phyloP scores from a whole-genome alignment of 495 filamentous ascomycete genomes.

The Penicillium alfredii region DNA sequence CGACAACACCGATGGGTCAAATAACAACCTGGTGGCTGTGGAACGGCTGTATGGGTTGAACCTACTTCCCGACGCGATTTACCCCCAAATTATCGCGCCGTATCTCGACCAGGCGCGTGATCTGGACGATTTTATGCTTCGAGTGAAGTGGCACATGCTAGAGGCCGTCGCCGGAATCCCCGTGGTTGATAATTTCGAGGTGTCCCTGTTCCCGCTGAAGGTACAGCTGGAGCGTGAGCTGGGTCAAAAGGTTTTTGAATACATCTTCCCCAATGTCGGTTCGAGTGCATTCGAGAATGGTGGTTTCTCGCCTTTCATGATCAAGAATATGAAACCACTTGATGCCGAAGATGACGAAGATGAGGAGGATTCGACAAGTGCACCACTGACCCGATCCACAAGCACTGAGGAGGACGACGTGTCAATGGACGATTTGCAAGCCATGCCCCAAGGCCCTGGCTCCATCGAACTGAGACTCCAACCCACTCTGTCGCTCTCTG shows the following conservation, averaged over 20 bases:
- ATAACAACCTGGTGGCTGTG: conserved; percentile 85
- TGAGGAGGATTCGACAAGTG: conserved; percentile 27
- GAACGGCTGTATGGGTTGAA: conserved; percentile 80
- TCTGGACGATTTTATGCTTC: conserved; percentile 68
- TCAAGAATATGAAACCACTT: conserved; percentile 64
- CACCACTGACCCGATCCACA: conserved; percentile 21
- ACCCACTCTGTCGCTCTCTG: conserved; percentile 65
- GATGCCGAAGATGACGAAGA: conserved; percentile 54
- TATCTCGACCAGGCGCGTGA: conserved; percentile 63
- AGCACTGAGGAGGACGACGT: conserved; percentile 23
- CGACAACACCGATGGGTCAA: conserved; percentile 94
- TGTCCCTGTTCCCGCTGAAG: conserved; percentile 86
- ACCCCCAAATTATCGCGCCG: conserved; percentile 90
- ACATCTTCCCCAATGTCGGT: conserved; percentile 84
- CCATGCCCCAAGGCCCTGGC: conserved; percentile 47
- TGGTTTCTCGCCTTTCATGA: conserved; percentile 72
- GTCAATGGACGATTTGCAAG: conserved; percentile 31
- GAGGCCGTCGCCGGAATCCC: conserved; percentile 97
- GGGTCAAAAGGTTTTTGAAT: conserved; percentile 92
- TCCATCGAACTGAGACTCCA: conserved; percentile 72
- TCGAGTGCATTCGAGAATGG: conserved; percentile 54
- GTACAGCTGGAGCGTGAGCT: conserved; percentile 92
- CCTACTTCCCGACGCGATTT: conserved; percentile 80
- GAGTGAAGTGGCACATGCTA: conserved; percentile 94
- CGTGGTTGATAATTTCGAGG: conserved; percentile 95